A percentile compares a stretch with the other conserved stretches of the same genome.
Conservation (phyloP, 2,329 filamentous ascomycete species). For the Didymella pinodella region DNA sequence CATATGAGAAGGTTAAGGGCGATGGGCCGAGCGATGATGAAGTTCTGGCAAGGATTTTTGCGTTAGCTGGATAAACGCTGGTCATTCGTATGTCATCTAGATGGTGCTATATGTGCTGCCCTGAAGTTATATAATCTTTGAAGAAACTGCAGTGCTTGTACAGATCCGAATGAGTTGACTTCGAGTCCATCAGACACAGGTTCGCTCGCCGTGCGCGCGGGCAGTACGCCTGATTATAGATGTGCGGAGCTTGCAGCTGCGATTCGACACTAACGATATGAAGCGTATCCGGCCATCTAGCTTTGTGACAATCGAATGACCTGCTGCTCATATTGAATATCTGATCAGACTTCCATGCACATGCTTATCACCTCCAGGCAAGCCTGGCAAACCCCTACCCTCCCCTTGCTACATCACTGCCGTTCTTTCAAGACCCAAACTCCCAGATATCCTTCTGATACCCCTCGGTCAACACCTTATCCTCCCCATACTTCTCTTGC, state of each 20-base stretch:
- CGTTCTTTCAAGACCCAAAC: slow-evolving; percentile 29
- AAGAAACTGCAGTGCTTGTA: neutral
- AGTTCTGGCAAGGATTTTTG: slow-evolving; percentile 29
- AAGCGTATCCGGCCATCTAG: too few species aligned
- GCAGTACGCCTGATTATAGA: too few species aligned
- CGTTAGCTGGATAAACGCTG: slow-evolving; percentile 15
- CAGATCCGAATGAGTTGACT: neutral
- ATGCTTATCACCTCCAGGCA: too few species aligned
- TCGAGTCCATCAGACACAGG: too few species aligned
- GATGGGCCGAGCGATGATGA: slow-evolving; percentile 30
- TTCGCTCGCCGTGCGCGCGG: too few species aligned
- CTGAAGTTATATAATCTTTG: neutral
- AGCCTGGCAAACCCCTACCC: too few species aligned
- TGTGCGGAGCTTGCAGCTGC: too few species aligned
- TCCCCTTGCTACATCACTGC: too few species aligned
- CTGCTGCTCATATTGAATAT: too few species aligned
- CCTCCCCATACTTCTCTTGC: slow-evolving; percentile 83
- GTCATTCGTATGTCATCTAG: neutral
- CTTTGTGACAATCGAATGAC: too few species aligned
- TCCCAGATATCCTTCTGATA: slow-evolving; percentile 88
- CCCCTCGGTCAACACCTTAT: slow-evolving; percentile 81
- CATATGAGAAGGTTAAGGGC: slow-evolving; percentile 32
- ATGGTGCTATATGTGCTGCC: neutral
- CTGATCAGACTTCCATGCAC: too few species aligned
- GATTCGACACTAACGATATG: too few species aligned